Evolutionary conservation across 2,329 filamentous ascomycete genomes (phyloP).

Genomic region (Coniochaeta sp.): DNA sequence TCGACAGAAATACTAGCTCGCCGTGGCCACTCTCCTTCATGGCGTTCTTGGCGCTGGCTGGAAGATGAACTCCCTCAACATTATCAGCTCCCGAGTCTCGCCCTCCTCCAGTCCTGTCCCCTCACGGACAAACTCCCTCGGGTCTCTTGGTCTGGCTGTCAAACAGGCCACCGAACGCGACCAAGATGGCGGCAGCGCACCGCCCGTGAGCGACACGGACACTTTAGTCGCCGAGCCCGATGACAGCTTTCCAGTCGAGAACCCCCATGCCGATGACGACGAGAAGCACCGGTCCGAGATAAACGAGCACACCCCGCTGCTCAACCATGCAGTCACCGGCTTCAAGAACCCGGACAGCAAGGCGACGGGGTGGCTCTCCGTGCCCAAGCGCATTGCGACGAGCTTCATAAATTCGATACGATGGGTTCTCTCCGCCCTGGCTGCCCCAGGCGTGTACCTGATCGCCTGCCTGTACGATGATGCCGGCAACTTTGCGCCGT

Average conservation of each 20-base stretch:
- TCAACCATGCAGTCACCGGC: slow-evolving; percentile 27
- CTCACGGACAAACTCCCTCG: slow-evolving; percentile 55
- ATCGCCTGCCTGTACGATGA: slow-evolving; percentile 79
- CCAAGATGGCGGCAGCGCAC: slow-evolving; percentile 19
- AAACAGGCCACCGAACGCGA: slow-evolving; percentile 28
- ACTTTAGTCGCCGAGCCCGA: slow-evolving; percentile 23
- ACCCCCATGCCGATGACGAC: slow-evolving; percentile 12
- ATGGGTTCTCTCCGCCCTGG: slow-evolving; percentile 71
- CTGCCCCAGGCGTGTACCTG: slow-evolving; percentile 74
- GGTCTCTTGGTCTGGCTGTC: slow-evolving; percentile 41
- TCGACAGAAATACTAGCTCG: too few species aligned
- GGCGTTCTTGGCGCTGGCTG: slow-evolving; percentile 42
- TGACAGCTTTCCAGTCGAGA: slow-evolving; percentile 22
- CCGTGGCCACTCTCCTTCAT: slow-evolving; percentile 30
- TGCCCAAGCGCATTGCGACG: slow-evolving; percentile 64
- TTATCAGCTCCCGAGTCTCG: slow-evolving; percentile 78
- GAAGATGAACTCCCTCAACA: slow-evolving; percentile 96
- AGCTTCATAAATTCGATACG: slow-evolving; percentile 69
- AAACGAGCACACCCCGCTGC: slow-evolving; percentile 65
- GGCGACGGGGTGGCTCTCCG: slow-evolving; percentile 41
- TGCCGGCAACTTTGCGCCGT: slow-evolving; percentile 69
- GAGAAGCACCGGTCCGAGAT: slow-evolving; percentile 11
- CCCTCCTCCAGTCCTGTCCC: slow-evolving; percentile 49
- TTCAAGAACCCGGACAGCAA: slow-evolving; percentile 19
- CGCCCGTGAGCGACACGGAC: slow-evolving; percentile 17